Evolutionary conservation across 805 yeast species (phyloP).

Genomic region (Ascoidea rubescens): DNA sequence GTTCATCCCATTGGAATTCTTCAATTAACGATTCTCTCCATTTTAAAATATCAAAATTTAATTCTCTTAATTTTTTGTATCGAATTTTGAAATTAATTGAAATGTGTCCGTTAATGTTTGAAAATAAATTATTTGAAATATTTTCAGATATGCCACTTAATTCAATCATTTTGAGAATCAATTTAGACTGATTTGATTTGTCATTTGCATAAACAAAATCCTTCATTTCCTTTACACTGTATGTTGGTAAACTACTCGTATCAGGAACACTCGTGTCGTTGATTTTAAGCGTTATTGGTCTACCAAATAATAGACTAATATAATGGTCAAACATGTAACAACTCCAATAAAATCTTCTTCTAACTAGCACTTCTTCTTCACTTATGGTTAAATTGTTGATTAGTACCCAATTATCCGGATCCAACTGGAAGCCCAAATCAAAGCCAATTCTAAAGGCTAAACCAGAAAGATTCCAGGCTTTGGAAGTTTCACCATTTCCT

Average conservation of each 20-base stretch:
- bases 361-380: constrained; percentile 38
- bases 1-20: constrained; percentile 34
- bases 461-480: constrained; percentile 53
- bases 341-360: constrained; percentile 56
- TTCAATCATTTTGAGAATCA: constrained; percentile 22
- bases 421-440: constrained; percentile 49
- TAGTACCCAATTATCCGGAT: constrained; percentile 45
- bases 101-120: constrained; percentile 3
- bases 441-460: constrained; percentile 51
- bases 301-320: constrained; percentile 42
- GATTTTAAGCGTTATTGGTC: constrained; percentile 40
- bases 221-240: neutral
- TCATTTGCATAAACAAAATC: constrained; percentile 38
- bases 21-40: constrained; percentile 40
- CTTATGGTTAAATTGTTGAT: constrained; percentile 21
- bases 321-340: constrained; percentile 52
- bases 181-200: constrained; percentile 29
- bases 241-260: constrained; percentile 42
- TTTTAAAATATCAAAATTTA: constrained; percentile 32
- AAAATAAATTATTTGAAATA: constrained; percentile 21
- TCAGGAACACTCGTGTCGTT: constrained; percentile 49
- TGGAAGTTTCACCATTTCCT: constrained; percentile 41
- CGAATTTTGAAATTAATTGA: constrained; percentile 21
- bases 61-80: constrained; percentile 23
- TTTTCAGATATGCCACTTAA: constrained; percentile 26